These are phyloP conservation scores for Neurospora sp. DNA, from an alignment of 495 filamentous ascomycete genomes.

Conservation along the genomic window DNA sequence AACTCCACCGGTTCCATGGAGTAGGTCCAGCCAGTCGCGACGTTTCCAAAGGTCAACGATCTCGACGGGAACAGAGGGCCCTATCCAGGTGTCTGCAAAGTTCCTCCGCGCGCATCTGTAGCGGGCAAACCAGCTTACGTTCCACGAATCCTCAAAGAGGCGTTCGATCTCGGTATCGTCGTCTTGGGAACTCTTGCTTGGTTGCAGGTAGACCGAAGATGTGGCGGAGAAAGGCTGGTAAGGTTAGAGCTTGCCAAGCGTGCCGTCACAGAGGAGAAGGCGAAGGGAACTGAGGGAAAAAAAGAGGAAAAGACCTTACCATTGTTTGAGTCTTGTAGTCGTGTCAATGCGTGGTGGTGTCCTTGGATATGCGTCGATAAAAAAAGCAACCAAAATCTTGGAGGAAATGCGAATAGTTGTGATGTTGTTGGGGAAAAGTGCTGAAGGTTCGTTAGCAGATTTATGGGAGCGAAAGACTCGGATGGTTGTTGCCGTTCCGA, in stretches of 20 bases:
- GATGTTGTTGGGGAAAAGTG: neutral
- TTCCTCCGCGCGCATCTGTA: neutral
- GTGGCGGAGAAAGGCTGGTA: neutral
- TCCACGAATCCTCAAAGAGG: neutral
- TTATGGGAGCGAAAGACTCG: neutral
- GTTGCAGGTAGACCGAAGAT: neutral
- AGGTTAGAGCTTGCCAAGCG: neutral
- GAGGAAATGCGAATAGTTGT: neutral
- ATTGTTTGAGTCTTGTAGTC: neutral
- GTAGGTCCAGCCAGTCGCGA: neutral
- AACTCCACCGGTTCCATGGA: neutral
- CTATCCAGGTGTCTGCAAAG: neutral
- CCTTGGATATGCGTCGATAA: neutral
- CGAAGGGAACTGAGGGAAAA: neutral
- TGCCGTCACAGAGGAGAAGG: neutral
- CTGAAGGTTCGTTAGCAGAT: neutral
- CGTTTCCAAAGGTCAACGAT: neutral
- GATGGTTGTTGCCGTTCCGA: too few relatives aligned
- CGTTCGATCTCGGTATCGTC: neutral
- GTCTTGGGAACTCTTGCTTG: neutral
- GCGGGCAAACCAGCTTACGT: neutral
- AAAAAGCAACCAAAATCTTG: neutral
- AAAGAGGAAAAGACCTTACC: neutral
- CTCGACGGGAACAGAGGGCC: neutral
- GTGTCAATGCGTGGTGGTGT: neutral